Conservation (phyloP, 352 stramenopile species). For the Labyrinthula sp. region DNA sequence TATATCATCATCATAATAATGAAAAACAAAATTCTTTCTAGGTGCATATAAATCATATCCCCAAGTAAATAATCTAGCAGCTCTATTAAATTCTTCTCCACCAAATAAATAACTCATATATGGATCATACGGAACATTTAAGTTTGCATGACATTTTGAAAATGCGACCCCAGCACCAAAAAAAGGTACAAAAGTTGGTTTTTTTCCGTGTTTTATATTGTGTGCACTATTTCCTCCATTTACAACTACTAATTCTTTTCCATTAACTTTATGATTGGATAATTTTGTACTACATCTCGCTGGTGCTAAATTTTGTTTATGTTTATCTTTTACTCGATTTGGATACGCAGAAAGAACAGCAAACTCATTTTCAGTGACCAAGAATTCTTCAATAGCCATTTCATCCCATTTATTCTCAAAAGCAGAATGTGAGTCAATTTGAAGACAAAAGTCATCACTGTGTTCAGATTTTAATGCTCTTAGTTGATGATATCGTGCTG, state of each 20-base stretch:
- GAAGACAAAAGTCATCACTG: constrained; percentile 32
- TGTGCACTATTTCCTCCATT: constrained; percentile 21
- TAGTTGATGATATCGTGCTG: constrained; percentile 16
- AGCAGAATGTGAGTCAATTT: constrained; percentile 30
- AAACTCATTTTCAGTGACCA: constrained; percentile 32
- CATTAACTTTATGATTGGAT: constrained; percentile 3
- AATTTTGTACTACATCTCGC: constrained; percentile 21
- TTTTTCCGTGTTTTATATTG: constrained; percentile 12
- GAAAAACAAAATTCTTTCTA: constrained; percentile 25
- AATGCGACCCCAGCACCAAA: constrained; percentile 30
- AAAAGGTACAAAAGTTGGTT: constrained; percentile 26
- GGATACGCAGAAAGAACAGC: constrained; percentile 31
- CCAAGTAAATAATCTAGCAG: constrained; percentile 28
- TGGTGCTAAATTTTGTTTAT: constrained; percentile 15
- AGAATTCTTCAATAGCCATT: constrained; percentile 26
- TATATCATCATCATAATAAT: constrained; percentile 26
- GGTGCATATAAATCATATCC: constrained; percentile 33
- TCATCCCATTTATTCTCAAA: constrained; percentile 30
- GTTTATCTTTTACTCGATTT: constrained; percentile 20
- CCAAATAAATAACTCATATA: constrained; percentile 32
- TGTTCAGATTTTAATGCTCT: constrained; percentile 12
- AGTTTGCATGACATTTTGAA: constrained; percentile 31
- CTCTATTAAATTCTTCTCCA: constrained; percentile 31
- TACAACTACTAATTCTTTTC: too few relatives aligned
- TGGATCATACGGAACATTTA: constrained; percentile 26